Conservation (phyloP, 331 rosid species). For the Cydonia oblonga region DNA sequence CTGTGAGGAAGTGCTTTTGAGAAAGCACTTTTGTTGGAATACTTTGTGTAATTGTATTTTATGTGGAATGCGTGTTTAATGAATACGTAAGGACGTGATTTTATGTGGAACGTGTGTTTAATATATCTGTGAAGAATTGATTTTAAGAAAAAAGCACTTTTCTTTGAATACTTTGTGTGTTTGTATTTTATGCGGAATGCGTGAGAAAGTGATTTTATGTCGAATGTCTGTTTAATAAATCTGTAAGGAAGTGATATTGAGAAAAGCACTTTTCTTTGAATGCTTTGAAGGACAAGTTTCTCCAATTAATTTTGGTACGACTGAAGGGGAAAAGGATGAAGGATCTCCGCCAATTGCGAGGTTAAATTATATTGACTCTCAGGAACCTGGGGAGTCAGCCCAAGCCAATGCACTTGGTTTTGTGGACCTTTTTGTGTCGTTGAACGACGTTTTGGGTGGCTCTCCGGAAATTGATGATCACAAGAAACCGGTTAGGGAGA, state of each 20-base stretch:
- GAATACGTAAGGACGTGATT: no score
- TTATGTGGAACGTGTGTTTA: not conserved
- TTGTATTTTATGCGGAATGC: no score
- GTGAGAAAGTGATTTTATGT: not conserved
- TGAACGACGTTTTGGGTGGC: constrained; percentile 10
- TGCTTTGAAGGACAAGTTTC: not conserved
- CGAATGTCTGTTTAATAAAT: not conserved
- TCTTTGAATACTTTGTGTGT: not conserved
- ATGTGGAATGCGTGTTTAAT: no score
- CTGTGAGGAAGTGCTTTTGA: not conserved
- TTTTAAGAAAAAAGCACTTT: constrained; percentile 1
- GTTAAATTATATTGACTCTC: constrained; percentile 24
- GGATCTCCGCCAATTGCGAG: not conserved
- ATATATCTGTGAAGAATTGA: not conserved
- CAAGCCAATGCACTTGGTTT: constrained; percentile 41
- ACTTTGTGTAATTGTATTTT: not conserved
- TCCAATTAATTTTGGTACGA: no score
- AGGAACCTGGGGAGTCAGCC: constrained; percentile 36
- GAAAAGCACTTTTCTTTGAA: not conserved
- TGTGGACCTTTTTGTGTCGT: constrained; percentile 55
- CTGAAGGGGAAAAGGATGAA: constrained; percentile 22
- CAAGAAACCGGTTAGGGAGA: constrained; percentile 22
- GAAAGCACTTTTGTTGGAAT: not conserved
- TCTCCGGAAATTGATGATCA: constrained; percentile 20
- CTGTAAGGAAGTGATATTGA: not conserved